These are phyloP conservation scores for Russula foetens DNA, from an alignment of 768 basidiomycete genomes.

Conservation along the genomic window DNA sequence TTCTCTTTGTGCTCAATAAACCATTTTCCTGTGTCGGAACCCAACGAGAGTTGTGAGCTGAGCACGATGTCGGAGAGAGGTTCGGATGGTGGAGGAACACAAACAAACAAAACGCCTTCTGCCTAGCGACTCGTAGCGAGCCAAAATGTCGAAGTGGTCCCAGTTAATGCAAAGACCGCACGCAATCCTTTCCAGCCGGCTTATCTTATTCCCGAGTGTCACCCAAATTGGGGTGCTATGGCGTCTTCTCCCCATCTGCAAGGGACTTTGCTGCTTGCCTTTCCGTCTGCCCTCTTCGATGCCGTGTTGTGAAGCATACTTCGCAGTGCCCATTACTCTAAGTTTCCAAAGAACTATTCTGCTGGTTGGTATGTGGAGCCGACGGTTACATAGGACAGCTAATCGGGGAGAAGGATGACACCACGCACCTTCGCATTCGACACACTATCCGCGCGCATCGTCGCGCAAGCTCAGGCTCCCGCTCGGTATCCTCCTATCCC, in stretches of 20 bases:
- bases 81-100: constrained; percentile 20
- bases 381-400: neutral
- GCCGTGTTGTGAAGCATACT: constrained; percentile 80
- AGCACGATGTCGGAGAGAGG: constrained; percentile 31
- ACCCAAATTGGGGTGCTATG: constrained; percentile 18
- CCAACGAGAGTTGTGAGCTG: constrained; percentile 51
- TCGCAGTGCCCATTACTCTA: constrained; percentile 73
- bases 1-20: constrained; percentile 73
- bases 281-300: constrained; percentile 74
- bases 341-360: constrained; percentile 60
- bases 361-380: constrained; percentile 66
- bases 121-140: constrained; percentile 21
- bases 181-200: constrained; percentile 15
- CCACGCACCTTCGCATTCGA: constrained; percentile 77
- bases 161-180: constrained; percentile 14
- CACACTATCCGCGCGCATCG: constrained; percentile 58
- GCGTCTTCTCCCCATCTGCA: constrained; percentile 15
- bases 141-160: neutral
- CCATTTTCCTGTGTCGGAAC: constrained; percentile 70
- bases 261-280: constrained; percentile 49
- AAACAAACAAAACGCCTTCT: constrained; percentile 33
- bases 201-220: constrained; percentile 25
- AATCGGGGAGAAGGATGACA: neutral
- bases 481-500: constrained; percentile 53
- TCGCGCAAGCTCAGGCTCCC: no score